phyloP scores from a whole-genome alignment of 73 alveolate species.

The Blepharisma japonicum region DNA sequence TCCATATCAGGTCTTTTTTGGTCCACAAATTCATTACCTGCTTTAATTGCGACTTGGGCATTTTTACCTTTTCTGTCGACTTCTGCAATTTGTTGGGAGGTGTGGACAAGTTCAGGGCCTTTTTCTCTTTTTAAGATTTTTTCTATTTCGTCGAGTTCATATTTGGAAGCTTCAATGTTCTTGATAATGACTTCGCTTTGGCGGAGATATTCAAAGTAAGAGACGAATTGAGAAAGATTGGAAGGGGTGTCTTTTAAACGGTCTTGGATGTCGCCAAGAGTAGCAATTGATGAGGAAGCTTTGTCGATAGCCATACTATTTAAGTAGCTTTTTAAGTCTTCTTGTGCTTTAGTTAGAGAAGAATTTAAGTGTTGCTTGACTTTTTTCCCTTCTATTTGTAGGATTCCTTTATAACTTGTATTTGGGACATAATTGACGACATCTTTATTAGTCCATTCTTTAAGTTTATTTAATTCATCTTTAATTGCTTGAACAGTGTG shows the following conservation, averaged over 20 bases:
- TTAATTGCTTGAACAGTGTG: constrained; percentile 53
- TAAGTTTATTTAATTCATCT: constrained; percentile 51
- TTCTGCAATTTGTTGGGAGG: constrained; percentile 44
- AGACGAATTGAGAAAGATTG: constrained; percentile 64
- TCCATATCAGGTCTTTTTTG: constrained; percentile 51
- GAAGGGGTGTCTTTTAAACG: constrained; percentile 50
- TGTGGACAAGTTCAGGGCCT: constrained; percentile 49
- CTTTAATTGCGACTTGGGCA: constrained; percentile 51
- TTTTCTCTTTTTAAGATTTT: constrained; percentile 48
- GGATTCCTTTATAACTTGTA: constrained; percentile 55
- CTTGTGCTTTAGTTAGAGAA: constrained; percentile 49
- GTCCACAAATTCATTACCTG: constrained; percentile 57
- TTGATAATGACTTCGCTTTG: constrained; percentile 28
- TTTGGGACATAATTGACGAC: constrained; percentile 50
- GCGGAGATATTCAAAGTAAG: constrained; percentile 50
- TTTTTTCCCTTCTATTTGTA: constrained; percentile 65
- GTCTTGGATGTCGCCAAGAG: constrained; percentile 33
- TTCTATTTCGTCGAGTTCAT: constrained; percentile 59
- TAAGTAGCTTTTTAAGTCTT: constrained; percentile 59
- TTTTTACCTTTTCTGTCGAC: constrained; percentile 57
- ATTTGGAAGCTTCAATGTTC: constrained; percentile 35
- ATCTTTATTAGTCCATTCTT: constrained; percentile 59
- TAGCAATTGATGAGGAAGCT: constrained; percentile 51
- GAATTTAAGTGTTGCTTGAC: constrained; percentile 63
- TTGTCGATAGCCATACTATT: constrained; percentile 59